Evolutionary conservation across 257 asterid genomes (phyloP).

Genomic region (Solanum paucissectum): DNA sequence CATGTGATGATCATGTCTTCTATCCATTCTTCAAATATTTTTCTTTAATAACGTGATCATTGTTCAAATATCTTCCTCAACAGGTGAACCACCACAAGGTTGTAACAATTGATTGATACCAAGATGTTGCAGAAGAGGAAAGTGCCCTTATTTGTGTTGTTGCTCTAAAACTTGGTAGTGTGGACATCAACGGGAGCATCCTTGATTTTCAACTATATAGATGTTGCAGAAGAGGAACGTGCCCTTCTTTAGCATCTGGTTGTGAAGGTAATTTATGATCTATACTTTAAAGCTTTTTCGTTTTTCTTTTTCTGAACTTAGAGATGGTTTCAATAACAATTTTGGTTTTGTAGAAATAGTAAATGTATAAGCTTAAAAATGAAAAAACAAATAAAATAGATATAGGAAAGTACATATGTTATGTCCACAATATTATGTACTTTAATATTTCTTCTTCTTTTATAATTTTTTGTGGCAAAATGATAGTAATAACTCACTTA

Average conservation of each 20-base stretch:
- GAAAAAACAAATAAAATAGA: not conserved
- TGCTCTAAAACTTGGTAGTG: slow-evolving; percentile 16
- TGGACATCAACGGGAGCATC: slow-evolving; percentile 12
- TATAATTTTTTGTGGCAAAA: not conserved
- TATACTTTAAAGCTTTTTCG: not conserved
- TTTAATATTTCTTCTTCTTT: not conserved
- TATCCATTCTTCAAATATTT: not conserved
- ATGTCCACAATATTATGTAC: not conserved
- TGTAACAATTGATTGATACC: slow-evolving; percentile 18
- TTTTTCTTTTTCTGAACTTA: not conserved
- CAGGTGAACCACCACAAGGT: slow-evolving; percentile 9
- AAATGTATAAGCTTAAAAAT: not conserved
- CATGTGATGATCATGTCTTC: not conserved
- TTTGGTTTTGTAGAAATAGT: not conserved
- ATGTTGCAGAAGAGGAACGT: not conserved
- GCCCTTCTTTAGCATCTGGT: not conserved
- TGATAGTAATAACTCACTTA: not conserved
- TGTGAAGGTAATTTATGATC: not conserved
- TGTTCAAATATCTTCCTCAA: not conserved
- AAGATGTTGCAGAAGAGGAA: slow-evolving; percentile 8
- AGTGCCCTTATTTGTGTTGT: slow-evolving; percentile 18
- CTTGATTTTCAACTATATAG: slow-evolving; percentile 19
- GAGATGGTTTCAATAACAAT: not conserved
- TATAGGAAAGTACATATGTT: not conserved
- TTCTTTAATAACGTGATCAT: not conserved